phyloP scores from a whole-genome alignment of 768 basidiomycete species.

The Leucocoprinus leucothites region DNA sequence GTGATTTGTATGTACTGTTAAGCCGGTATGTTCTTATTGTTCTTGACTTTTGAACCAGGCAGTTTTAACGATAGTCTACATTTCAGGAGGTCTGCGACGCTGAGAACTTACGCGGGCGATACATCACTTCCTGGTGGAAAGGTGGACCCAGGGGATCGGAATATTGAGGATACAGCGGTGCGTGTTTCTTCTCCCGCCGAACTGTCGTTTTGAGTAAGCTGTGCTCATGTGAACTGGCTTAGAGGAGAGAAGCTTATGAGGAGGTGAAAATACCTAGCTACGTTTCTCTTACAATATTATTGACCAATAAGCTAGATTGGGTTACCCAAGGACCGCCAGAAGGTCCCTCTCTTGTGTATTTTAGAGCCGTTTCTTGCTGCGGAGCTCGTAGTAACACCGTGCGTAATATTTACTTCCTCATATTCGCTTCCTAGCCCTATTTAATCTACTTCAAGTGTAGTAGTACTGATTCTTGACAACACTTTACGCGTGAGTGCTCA shows the following conservation, averaged over 20 bases:
- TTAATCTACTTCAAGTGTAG: slow-evolving; percentile 49
- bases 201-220: background rate
- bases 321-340: slow-evolving; percentile 65
- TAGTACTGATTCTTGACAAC: slow-evolving; percentile 81
- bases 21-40: slow-evolving; percentile 54
- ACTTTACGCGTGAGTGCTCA: slow-evolving; percentile 55
- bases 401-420: slow-evolving; percentile 25
- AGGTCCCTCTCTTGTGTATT: slow-evolving; percentile 72
- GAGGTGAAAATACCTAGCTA: slow-evolving; percentile 50
- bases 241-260: slow-evolving; percentile 89
- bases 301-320: slow-evolving; percentile 57
- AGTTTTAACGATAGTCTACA: background rate
- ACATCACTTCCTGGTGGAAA: slow-evolving; percentile 88
- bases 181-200: slow-evolving; percentile 23
- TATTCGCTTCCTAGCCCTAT: background rate
- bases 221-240: background rate
- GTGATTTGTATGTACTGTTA: slow-evolving; percentile 84
- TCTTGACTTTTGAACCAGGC: background rate
- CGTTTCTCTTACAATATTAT: background rate
- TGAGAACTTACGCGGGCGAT: slow-evolving; percentile 81
- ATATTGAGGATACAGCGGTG: slow-evolving; percentile 80
- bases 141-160: slow-evolving; percentile 63
- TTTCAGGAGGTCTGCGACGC: slow-evolving; percentile 66
- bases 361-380: slow-evolving; percentile 79
- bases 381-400: slow-evolving; percentile 82